phyloP scores from a whole-genome alignment of 1,284 basidiomycete genomes.

The Ceratobasidium theobromae region DNA sequence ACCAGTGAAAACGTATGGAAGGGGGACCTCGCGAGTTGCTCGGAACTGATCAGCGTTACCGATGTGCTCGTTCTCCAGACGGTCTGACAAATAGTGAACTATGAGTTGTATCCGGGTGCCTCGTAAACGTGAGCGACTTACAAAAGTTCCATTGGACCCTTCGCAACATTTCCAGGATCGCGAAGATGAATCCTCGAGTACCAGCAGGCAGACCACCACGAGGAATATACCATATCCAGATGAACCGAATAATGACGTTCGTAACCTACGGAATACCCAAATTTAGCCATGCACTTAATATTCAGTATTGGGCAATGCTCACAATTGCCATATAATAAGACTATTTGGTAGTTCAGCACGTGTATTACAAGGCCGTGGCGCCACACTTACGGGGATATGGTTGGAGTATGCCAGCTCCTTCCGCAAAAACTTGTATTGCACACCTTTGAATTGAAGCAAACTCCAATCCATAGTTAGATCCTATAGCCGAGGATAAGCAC shows the following conservation, averaged over 20 bases:
- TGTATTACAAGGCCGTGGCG: constrained; percentile 32
- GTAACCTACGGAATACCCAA: constrained; percentile 51
- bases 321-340: constrained; percentile 76
- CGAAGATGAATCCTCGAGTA: constrained; percentile 68
- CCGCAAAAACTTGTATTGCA: constrained; percentile 65
- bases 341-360: constrained; percentile 45
- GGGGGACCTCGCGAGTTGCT: constrained; percentile 73
- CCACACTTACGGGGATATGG: constrained; percentile 54
- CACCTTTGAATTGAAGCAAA: constrained; percentile 59
- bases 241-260: constrained; percentile 76
- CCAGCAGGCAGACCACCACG: constrained; percentile 51
- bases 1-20: constrained; percentile 67
- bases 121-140: constrained; percentile 46
- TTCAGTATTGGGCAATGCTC: constrained; percentile 36
- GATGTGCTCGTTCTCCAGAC: constrained; percentile 84
- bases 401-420: constrained; percentile 71
- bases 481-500: constrained; percentile 45
- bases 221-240: constrained; percentile 81
- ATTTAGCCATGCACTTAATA: neutral
- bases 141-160: constrained; percentile 93
- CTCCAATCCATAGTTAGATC: constrained; percentile 84
- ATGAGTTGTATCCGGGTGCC: constrained; percentile 11
- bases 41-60: constrained; percentile 84
- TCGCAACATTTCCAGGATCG: constrained; percentile 74
- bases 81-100: constrained; percentile 50